A percentile compares a stretch with the other conserved stretches of the same genome.
These are phyloP conservation scores for Hemisphaericaspora lyxosophila DNA, from an alignment of 1,139 yeast genomes.

Conservation along the genomic window DNA sequence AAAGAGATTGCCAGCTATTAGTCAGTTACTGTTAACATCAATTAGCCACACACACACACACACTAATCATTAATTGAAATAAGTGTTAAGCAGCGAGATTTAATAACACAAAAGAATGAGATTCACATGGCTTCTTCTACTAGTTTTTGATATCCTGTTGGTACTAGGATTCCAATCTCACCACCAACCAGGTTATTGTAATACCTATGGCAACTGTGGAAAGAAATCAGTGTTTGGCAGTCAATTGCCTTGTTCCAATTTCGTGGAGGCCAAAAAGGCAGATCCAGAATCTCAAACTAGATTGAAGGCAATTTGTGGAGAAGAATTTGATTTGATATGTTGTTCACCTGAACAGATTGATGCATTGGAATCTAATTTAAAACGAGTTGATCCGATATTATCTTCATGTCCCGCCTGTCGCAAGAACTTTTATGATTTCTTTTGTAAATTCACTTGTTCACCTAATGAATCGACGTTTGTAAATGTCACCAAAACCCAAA, in stretches of 20 bases:
- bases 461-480: slow-evolving; percentile 78
- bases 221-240: slow-evolving; percentile 77
- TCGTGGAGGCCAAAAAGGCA: slow-evolving; percentile 47
- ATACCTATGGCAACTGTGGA: slow-evolving; percentile 71
- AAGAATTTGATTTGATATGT: slow-evolving; percentile 33
- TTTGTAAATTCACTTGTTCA: slow-evolving; percentile 90
- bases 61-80: background rate
- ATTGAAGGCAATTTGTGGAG: slow-evolving; percentile 70
- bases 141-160: slow-evolving; percentile 4
- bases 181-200: slow-evolving; percentile 43
- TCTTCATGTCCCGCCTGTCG: slow-evolving; percentile 95
- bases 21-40: too few relatives aligned
- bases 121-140: slow-evolving; percentile 2
- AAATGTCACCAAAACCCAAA: slow-evolving; percentile 56
- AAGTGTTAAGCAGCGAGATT: too few relatives aligned
- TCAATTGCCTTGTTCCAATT: slow-evolving; percentile 74
- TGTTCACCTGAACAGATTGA: slow-evolving; percentile 40
- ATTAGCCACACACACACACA: too few relatives aligned
- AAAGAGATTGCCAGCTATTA: too few relatives aligned
- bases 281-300: slow-evolving; percentile 43
- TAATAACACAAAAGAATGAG: slow-evolving; percentile 3
- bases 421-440: slow-evolving; percentile 78
- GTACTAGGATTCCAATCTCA: slow-evolving; percentile 19
- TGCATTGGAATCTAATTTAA: slow-evolving; percentile 49
- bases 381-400: slow-evolving; percentile 74